Percentiles rank a stretch among this genome's conserved stretches.
Evolutionary conservation across 805 yeast genomes (phyloP).

Genomic region (Metschnikowia colocasiae): DNA sequence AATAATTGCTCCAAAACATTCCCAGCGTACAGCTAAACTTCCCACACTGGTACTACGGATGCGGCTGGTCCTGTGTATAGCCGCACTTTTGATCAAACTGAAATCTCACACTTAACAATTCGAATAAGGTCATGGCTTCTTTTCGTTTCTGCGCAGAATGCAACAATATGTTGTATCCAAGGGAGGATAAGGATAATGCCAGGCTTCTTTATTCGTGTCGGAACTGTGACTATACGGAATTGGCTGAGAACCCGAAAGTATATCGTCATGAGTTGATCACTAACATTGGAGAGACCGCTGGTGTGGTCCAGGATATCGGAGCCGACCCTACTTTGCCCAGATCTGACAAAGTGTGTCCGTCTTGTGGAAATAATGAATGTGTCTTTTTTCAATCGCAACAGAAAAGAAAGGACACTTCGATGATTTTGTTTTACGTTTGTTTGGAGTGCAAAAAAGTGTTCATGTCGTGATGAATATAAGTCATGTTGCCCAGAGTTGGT

Average conservation of each 20-base stretch:
- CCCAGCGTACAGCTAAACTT: not conserved
- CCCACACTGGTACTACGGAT: not conserved
- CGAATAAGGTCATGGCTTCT: slow-evolving; percentile 61
- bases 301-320: slow-evolving; percentile 93
- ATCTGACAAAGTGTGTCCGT: slow-evolving; percentile 89
- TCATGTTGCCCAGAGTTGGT: not conserved
- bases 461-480: slow-evolving; percentile 24
- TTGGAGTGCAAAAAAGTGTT: slow-evolving; percentile 78
- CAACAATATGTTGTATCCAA: slow-evolving; percentile 97
- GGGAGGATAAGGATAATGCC: slow-evolving; percentile 81
- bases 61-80: slow-evolving; percentile 4
- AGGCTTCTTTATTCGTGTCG: slow-evolving; percentile 86
- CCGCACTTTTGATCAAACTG: slow-evolving; percentile 3
- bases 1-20: too few species aligned
- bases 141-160: slow-evolving; percentile 95
- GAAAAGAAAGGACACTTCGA: slow-evolving; percentile 88
- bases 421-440: slow-evolving; percentile 93
- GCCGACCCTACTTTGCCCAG: slow-evolving; percentile 97
- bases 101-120: not conserved
- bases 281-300: slow-evolving; percentile 92
- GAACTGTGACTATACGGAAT: slow-evolving; percentile 89
- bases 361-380: slow-evolving; percentile 81
- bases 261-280: slow-evolving; percentile 91
- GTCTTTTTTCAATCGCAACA: slow-evolving; percentile 98
- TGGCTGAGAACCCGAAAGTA: slow-evolving; percentile 83